A percentile compares a stretch with the other conserved stretches of the same genome.
Evolutionary conservation across 257 asterid species (phyloP).

Genomic region (Forsythia viridissima): DNA sequence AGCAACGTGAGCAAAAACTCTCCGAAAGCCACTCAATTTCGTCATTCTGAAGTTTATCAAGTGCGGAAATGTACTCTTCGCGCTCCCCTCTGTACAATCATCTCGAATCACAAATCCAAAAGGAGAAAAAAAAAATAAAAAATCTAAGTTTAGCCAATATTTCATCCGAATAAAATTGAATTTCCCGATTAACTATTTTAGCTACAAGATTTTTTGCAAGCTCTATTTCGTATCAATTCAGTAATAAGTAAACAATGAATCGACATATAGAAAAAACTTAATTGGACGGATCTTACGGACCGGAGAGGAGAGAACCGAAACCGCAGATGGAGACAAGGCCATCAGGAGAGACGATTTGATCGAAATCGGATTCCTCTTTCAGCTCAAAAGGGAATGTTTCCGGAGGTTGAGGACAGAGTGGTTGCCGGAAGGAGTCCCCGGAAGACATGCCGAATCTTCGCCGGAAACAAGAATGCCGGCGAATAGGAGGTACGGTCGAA

Average conservation of each 20-base stretch:
- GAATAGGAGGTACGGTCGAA: background rate
- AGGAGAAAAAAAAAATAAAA: background rate
- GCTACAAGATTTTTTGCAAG: background rate
- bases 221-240: background rate
- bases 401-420: slow-evolving; percentile 19
- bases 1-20: slow-evolving; percentile 90
- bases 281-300: slow-evolving; percentile 36
- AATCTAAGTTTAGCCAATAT: background rate
- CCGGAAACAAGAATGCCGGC: slow-evolving; percentile 10
- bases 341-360: slow-evolving; percentile 66
- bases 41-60: slow-evolving; percentile 84
- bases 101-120: slow-evolving; percentile 7
- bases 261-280: background rate
- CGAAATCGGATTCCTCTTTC: slow-evolving; percentile 66
- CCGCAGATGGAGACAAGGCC: slow-evolving; percentile 84
- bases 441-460: slow-evolving; percentile 38
- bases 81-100: slow-evolving; percentile 71
- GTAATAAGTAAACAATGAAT: background rate
- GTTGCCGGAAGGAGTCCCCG: slow-evolving; percentile 30
- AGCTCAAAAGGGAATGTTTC: slow-evolving; percentile 58
- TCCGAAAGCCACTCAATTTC: slow-evolving; percentile 79
- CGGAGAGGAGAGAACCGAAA: slow-evolving; percentile 95
- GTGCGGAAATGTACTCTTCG: slow-evolving; percentile 93
- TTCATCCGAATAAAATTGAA: background rate
- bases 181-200: background rate